These are phyloP conservation scores for Paraconiothyrium sp. DNA, from an alignment of 2,329 filamentous ascomycete genomes.

Conservation along the genomic window DNA sequence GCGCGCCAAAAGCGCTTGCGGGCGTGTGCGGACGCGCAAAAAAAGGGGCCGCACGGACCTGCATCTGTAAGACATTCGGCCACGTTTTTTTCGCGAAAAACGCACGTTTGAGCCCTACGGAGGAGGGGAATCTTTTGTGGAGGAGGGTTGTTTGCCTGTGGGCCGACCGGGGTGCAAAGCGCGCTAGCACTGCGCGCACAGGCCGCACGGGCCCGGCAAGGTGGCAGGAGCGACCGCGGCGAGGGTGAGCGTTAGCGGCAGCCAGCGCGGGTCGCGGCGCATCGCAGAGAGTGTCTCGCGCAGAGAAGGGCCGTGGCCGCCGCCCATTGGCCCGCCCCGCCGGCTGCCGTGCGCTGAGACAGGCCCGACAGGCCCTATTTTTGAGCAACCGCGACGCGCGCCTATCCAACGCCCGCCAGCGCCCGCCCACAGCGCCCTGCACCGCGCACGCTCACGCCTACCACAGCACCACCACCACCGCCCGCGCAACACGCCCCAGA, in stretches of 20 bases:
- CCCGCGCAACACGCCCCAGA: not conserved
- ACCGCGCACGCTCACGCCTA: not conserved
- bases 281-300: slow-evolving; percentile 7
- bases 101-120: slow-evolving; percentile 43
- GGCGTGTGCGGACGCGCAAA: slow-evolving; percentile 36
- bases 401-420: slow-evolving; percentile 19
- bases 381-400: slow-evolving; percentile 37
- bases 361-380: slow-evolving; percentile 28
- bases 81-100: slow-evolving; percentile 45
- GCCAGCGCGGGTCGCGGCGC: slow-evolving; percentile 33
- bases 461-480: slow-evolving; percentile 3
- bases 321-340: slow-evolving; percentile 18
- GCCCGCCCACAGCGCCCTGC: not conserved
- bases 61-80: slow-evolving; percentile 33
- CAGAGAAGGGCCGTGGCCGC: slow-evolving; percentile 6
- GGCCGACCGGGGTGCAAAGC: slow-evolving; percentile 26
- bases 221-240: slow-evolving; percentile 13
- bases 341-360: slow-evolving; percentile 1
- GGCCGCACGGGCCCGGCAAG: slow-evolving; percentile 13
- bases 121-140: slow-evolving; percentile 29
- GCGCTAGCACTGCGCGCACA: slow-evolving; percentile 7
- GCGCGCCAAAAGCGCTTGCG: slow-evolving; percentile 29
- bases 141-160: slow-evolving; percentile 32
- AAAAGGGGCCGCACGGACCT: slow-evolving; percentile 36
- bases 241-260: slow-evolving; percentile 11